Base-by-base conservation (phyloP, 2,329 filamentous ascomycete species). In the Basipetospora chlamydospora region DNA sequence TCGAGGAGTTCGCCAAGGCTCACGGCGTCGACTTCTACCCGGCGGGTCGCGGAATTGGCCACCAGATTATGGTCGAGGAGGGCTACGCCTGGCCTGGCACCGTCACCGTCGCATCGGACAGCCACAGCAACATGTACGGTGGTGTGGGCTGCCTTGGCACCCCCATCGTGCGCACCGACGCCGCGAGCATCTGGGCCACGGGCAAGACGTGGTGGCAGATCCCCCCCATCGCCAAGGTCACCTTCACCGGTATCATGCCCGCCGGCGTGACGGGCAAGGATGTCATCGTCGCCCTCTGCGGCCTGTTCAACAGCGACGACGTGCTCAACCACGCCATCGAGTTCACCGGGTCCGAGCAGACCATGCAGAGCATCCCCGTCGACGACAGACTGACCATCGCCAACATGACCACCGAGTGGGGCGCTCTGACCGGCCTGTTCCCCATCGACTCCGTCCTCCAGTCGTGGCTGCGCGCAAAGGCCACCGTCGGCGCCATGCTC, bases 281-380 rank as follows among this genome's bases (percentile, higher is more conserved):
- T 54, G 81, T 94, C 10, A 96, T 96, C 45, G 72, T 95, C 18
- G 83, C 85, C 1, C 67, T 96, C 1, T 92, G 84, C 46, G 83
- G 81, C 1, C 59, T 94, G 0, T 92, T 96, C 63, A 81, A 82
- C 57, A 74, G 80, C 37, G 80, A 85, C 46, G 84, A 94, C 30
- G 88, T 95, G 0, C 66, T 95, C 11, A 96, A 96, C 59, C 85
- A 94, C 51, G 76, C 76, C 5, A 77, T 96, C 41, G 88, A 96
- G 51, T 94, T 95, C 49, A 76, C 74, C 0, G 88, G 87, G 10
- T 76, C 77, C 0, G 75, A 84, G 43, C 67, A 86, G 51, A 93
- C 86, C 12, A 70, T 90, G 65, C 51, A 59, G 29, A 85, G 70
- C 48, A 63, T 94, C 1, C 63, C 76, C 0, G 61, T 93, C 0